A percentile compares a stretch with the other conserved stretches of the same genome.
Conservation (phyloP, 805 yeast species). For the Lachancea mirantina region DNA sequence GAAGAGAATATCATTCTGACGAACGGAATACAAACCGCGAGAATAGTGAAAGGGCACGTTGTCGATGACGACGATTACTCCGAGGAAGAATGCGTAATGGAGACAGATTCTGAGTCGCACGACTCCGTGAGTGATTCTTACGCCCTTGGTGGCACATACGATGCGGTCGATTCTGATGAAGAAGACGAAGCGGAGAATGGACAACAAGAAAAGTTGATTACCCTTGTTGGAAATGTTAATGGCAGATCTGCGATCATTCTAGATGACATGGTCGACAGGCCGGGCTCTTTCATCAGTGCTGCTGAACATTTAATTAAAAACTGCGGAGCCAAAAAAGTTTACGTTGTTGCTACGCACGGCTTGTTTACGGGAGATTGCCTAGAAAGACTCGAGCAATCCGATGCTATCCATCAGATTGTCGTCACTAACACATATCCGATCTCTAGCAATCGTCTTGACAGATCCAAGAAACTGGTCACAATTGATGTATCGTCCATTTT, state of each 20-base stretch:
- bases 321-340: constrained; percentile 92
- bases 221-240: constrained; percentile 93
- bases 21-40: constrained; percentile 85
- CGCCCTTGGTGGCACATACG: constrained; percentile 76
- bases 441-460: constrained; percentile 48
- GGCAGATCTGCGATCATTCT: constrained; percentile 86
- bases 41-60: constrained; percentile 95
- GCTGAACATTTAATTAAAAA: constrained; percentile 94
- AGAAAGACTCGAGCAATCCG: constrained; percentile 67
- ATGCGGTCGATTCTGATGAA: constrained; percentile 77
- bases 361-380: constrained; percentile 82
- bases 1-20: constrained; percentile 64
- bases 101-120: constrained; percentile 26
- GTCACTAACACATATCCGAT: constrained; percentile 97
- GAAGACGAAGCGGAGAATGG: constrained; percentile 70
- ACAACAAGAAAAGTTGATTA: constrained; percentile 72
- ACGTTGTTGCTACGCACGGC: constrained; percentile 93
- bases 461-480: constrained; percentile 64
- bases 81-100: constrained; percentile 23
- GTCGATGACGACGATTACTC: constrained; percentile 64
- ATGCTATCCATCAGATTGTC: constrained; percentile 82
- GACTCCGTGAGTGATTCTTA: constrained; percentile 33
- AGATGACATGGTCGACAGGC: constrained; percentile 97
- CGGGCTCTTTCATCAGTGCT: constrained; percentile 89
- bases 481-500: constrained; percentile 92